Conservation (phyloP, 140 eudicot species). For the Senecio squalidus region DNA sequence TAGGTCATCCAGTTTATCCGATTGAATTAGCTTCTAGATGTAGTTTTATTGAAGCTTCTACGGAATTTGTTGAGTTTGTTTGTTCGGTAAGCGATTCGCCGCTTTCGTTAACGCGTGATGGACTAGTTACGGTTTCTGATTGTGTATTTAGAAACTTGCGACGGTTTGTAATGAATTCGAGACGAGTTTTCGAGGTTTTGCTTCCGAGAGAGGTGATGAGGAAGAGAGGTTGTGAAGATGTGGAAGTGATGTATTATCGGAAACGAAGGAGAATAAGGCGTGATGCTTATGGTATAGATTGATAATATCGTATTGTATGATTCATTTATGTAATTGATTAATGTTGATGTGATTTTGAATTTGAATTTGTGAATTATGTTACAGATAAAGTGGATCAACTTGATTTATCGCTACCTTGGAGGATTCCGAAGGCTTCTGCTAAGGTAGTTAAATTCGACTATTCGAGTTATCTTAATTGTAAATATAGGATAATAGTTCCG, state of each 20-base stretch:
- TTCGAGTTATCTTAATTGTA: background rate
- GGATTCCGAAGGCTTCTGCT: slow-evolving; percentile 7
- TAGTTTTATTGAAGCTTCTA: slow-evolving; percentile 25
- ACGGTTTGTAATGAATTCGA: slow-evolving; percentile 30
- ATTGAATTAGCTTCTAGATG: slow-evolving; percentile 47
- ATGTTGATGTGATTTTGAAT: background rate
- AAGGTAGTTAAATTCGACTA: slow-evolving; percentile 28
- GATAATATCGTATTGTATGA: too few relatives aligned
- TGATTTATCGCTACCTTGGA: slow-evolving; percentile 6
- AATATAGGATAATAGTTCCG: background rate
- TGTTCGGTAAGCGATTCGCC: slow-evolving; percentile 67
- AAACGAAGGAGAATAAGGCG: slow-evolving; percentile 37
- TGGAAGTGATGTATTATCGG: slow-evolving; percentile 31
- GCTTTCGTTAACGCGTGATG: slow-evolving; percentile 27
- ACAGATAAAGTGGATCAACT: slow-evolving; percentile 17
- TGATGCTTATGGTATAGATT: slow-evolving; percentile 17
- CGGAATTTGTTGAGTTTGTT: slow-evolving; percentile 42
- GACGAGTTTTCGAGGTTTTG: slow-evolving; percentile 14
- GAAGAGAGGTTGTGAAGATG: slow-evolving; percentile 18
- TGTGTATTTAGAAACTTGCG: slow-evolving; percentile 26
- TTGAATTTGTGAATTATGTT: slow-evolving; percentile 18
- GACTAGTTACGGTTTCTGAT: slow-evolving; percentile 41
- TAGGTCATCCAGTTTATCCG: slow-evolving; percentile 46
- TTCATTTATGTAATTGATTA: background rate
- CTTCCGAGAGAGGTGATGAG: slow-evolving; percentile 16